Evolutionary conservation across 148 eudicot genomes (phyloP).

Genomic region (Polygonum aviculare): DNA sequence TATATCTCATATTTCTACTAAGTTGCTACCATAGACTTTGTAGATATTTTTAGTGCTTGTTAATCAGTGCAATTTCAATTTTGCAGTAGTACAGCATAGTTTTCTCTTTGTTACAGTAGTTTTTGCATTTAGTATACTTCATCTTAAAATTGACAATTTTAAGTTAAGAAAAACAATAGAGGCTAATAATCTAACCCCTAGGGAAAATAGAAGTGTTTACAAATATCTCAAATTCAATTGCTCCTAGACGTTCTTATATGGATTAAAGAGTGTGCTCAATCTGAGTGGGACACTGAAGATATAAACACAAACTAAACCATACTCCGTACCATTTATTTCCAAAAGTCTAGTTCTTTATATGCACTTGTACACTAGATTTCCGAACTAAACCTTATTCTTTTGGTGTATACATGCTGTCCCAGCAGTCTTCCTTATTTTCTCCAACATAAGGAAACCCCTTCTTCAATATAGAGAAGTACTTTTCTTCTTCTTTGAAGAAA

Average conservation of each 20-base stretch:
- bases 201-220: neutral
- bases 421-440: neutral
- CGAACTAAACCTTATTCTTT: neutral
- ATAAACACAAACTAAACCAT: neutral
- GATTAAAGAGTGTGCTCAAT: neutral
- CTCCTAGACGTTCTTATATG: neutral
- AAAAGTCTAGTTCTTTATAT: neutral
- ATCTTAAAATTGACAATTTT: neutral
- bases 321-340: neutral
- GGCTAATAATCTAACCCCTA: neutral
- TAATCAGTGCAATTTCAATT: neutral
- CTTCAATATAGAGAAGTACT: neutral
- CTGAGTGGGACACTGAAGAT: neutral
- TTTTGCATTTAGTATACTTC: neutral
- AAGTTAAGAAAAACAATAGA: neutral
- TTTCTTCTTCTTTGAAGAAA: neutral
- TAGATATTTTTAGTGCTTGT: neutral
- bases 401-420: neutral
- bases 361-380: neutral
- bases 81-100: neutral
- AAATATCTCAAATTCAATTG: neutral
- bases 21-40: neutral
- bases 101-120: neutral
- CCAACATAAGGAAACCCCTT: neutral
- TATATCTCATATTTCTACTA: neutral